These are phyloP conservation scores for Huntiella bhutanensis DNA, from an alignment of 2,329 filamentous ascomycete genomes.

Conservation along the genomic window DNA sequence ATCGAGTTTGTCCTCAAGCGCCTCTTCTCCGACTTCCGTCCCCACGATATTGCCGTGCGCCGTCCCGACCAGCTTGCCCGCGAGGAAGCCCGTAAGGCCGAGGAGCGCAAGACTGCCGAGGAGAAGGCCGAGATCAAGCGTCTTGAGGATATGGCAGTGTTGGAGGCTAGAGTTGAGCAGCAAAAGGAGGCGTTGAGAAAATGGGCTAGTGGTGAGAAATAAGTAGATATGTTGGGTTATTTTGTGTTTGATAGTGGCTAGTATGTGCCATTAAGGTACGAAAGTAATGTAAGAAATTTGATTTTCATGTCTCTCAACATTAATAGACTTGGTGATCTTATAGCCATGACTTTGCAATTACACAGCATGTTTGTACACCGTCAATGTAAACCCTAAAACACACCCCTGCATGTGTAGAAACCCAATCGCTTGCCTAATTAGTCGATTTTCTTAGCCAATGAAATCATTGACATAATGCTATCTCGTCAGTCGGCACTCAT, in stretches of 20 bases:
- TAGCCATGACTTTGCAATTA: too few relatives aligned
- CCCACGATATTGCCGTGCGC: constrained; percentile 80
- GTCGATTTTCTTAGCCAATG: neutral
- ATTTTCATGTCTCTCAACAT: too few relatives aligned
- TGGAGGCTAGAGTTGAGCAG: constrained; percentile 39
- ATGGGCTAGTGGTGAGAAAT: constrained; percentile 22
- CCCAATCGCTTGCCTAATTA: too few relatives aligned
- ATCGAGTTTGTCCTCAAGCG: constrained; percentile 76
- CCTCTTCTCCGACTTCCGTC: constrained; percentile 75
- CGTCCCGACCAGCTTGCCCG: constrained; percentile 69
- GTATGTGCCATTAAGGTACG: too few relatives aligned
- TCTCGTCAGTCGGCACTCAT: too few relatives aligned
- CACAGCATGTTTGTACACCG: too few relatives aligned
- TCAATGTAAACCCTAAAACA: too few relatives aligned
- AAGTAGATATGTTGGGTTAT: constrained; percentile 40
- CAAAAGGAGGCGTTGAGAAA: constrained; percentile 28
- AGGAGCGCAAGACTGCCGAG: constrained; percentile 22
- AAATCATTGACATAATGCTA: too few relatives aligned
- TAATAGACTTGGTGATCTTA: too few relatives aligned
- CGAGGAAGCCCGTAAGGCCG: constrained; percentile 31
- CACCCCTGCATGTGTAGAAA: too few relatives aligned
- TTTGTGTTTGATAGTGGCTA: constrained; percentile 9
- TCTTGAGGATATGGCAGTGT: constrained; percentile 36
- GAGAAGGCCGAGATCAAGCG: constrained; percentile 26
- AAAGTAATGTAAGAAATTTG: neutral